Evolutionary conservation across 1,139 yeast species (phyloP), one percentile per base, ranked within the genome.

Genomic region (Protomyces macrosporus): DNA sequence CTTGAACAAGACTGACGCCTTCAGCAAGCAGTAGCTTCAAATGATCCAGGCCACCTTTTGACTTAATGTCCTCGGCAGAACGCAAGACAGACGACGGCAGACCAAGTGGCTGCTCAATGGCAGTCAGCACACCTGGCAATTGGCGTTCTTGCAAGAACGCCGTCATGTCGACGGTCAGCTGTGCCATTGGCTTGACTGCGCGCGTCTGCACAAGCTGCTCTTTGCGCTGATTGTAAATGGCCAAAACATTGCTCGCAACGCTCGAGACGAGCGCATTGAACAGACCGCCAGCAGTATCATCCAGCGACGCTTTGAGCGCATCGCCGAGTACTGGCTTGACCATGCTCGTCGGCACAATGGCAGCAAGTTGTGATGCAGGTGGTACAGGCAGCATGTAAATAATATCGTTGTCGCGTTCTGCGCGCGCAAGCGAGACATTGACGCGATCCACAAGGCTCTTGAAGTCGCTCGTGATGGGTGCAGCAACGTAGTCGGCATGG

Each of bases 391-490:
- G 85, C 55, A 88, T 74, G 73, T 89, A 89, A 4, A 90, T 84
- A 70, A 90, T 77, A 71, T 89, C 93, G 71, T 90, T 90, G 68
- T 90, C 97, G 69, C 84, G 81, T 69, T 87, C 90, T 0, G 91
- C 84, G 0, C 81, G 76, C 14, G 77, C 74, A n/a, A 86, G 72
- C 1, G 80, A 77, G 0, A 78, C 78, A 4, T 74, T 71, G 0
- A 88, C 78, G 4, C 80, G 79, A 1, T 73, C 73, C 1, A 73
- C 69, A 30, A 87, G 79, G 0, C 84, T 84, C 33, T 74, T 72
- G 6, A 82, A 72, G 67, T 84, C 88, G 3, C 71, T 73, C 3
- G 83, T 72, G 0, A 81, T 82, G 12, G 74, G 69, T 4, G 73
- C 67, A 16, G 74, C 72, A 1, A 84, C 84, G 67, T 81, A 81